phyloP scores from a whole-genome alignment of 176 grass and related monocot species.

The Sorghum bicolor region DNA sequence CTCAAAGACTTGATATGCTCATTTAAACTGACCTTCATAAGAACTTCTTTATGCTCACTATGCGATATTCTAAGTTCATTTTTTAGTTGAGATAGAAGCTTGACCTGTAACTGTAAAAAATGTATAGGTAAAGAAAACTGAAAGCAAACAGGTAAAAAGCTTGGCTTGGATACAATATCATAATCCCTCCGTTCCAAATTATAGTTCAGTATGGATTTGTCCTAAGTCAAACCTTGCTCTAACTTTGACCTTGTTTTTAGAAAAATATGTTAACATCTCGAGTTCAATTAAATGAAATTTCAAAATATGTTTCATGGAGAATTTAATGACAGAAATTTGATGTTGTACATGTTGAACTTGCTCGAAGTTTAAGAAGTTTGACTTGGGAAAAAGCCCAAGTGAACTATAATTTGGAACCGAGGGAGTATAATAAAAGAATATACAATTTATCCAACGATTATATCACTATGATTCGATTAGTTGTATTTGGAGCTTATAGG shows the following conservation, averaged over 20 bases:
- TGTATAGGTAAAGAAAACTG: slow-evolving; percentile 18
- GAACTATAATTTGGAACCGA: neutral
- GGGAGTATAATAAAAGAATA: neutral
- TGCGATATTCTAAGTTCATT: slow-evolving; percentile 67
- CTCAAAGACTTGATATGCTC: slow-evolving; percentile 56
- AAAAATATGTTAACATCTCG: neutral
- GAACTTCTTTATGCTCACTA: slow-evolving; percentile 61
- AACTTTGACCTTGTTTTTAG: neutral
- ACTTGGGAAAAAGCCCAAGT: neutral
- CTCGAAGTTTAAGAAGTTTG: neutral
- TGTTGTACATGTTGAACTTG: neutral
- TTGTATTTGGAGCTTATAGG: neutral
- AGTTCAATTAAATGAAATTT: neutral
- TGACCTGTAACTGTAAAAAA: slow-evolving; percentile 51
- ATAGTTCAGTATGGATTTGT: neutral
- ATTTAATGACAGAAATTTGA: neutral
- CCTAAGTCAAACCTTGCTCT: neutral
- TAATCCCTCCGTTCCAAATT: neutral
- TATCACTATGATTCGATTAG: slow-evolving; percentile 7
- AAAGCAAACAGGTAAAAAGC: neutral
- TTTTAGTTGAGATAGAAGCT: slow-evolving; percentile 55
- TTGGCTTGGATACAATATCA: neutral
- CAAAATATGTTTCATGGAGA: neutral
- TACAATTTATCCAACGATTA: neutral
- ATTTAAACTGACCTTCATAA: slow-evolving; percentile 53